Conservation (phyloP, 1,284 basidiomycete genomes). For the Moesziomyces parantarcticus region DNA sequence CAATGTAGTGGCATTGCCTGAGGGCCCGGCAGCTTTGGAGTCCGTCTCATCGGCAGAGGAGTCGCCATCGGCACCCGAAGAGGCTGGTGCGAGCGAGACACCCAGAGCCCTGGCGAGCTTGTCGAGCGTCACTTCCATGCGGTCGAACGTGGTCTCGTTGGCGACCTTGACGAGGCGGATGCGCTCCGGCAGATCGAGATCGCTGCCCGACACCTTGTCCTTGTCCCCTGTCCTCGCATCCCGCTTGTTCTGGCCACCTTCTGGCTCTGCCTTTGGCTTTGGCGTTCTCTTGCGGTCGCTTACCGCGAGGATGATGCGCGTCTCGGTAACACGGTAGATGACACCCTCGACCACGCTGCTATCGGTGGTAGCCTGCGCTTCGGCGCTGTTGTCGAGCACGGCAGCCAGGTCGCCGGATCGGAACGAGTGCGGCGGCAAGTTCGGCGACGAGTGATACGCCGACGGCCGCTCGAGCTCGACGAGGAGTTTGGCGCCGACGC, state of each 20-base stretch:
- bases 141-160: constrained; percentile 89
- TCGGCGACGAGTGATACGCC: constrained; percentile 78
- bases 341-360: constrained; percentile 36
- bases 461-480: constrained; percentile 85
- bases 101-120: constrained; percentile 41
- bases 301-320: constrained; percentile 29
- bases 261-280: neutral
- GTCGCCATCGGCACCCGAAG: constrained; percentile 13
- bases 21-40: constrained; percentile 5
- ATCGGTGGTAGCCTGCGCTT: constrained; percentile 31
- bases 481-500: constrained; percentile 90
- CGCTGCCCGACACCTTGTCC: constrained; percentile 71
- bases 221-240: constrained; percentile 62
- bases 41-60: constrained; percentile 33
- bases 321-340: constrained; percentile 37
- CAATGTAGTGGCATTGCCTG: constrained; percentile 46
- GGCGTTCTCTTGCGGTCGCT: constrained; percentile 23
- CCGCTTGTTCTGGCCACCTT: constrained; percentile 23
- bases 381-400: constrained; percentile 76
- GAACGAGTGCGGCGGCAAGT: constrained; percentile 86
- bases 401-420: constrained; percentile 85
- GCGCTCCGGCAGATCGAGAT: constrained; percentile 82
- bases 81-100: constrained; percentile 8
- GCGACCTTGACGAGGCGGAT: constrained; percentile 88
- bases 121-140: constrained; percentile 67